A percentile compares a stretch with the other conserved stretches of the same genome.
Evolutionary conservation across 164 flowering plant species (phyloP).

Genomic region (Umbilicus rupestris): DNA sequence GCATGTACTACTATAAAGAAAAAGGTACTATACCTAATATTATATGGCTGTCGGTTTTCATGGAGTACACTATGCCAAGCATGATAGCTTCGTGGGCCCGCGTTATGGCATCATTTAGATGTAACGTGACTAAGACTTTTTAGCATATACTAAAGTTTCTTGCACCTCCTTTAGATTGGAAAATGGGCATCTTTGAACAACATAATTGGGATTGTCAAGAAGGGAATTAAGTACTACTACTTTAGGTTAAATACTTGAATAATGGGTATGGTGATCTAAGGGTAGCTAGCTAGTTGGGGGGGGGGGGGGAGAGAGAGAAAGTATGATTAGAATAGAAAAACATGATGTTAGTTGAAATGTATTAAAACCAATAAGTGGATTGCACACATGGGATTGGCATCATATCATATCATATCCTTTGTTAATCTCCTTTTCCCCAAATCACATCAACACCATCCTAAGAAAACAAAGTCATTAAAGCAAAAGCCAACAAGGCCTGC

Average conservation of each 20-base stretch:
- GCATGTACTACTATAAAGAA: not conserved
- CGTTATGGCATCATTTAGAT: not conserved
- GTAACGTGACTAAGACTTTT: not conserved
- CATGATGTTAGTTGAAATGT: not conserved
- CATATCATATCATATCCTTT: not conserved
- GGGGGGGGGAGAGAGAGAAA: not conserved
- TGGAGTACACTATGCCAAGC: not conserved
- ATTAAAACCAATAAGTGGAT: not conserved
- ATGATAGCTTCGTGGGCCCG: not conserved
- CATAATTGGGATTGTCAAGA: constrained; percentile 3
- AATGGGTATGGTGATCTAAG: not conserved
- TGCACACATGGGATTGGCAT: constrained; percentile 4
- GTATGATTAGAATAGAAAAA: not conserved
- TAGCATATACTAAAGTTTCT: not conserved
- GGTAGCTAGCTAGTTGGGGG: no score
- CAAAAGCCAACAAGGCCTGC: not conserved
- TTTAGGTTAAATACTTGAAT: not conserved
- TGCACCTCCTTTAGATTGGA: not conserved
- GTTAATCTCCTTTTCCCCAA: constrained; percentile 9
- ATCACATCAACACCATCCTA: constrained; percentile 7
- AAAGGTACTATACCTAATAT: not conserved
- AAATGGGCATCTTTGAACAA: not conserved
- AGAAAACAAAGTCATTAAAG: constrained; percentile 3
- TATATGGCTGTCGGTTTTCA: not conserved
- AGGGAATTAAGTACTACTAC: not conserved